Evolutionary conservation across 2,329 filamentous ascomycete genomes (phyloP), one percentile per base, ranked within the genome.

Genomic region (Trichophaea hybrida): DNA sequence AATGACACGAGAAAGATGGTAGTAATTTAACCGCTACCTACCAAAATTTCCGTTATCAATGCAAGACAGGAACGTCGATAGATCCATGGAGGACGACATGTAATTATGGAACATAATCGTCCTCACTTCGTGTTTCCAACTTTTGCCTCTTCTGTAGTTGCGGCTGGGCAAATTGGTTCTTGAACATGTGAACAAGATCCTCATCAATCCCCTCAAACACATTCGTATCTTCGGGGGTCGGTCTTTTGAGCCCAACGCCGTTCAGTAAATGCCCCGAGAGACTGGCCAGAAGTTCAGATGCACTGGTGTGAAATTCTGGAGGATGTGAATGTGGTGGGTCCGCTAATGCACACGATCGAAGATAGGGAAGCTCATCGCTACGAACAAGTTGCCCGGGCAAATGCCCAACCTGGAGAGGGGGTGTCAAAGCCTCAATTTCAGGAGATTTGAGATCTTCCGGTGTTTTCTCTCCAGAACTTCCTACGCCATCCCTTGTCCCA

Each of bases 401-500:
- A 68, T 70, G 70, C 69, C 68, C 67, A 65, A 81, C 80, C 61
- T 81, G 78, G 1, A 82, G 75, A 1, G 86, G 86, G n/a, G 89
- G 90, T 0, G 90, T 96, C 59, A 96, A 77, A 5, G 84, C 86
- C 72, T 97, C 91, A 59, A 94, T 78, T 66, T 90, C 82, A 1
- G 91, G 90, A 37, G 88, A 82, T 62, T 83, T 81, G 10, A 81
- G 80, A 64, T 88, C 85, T 32, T 77, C 72, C 12, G 72, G 72
- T 2, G 75, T 75, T 62, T 73, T 77, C 6, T 51, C 60, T 7
- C 69, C 68, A 5, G 59, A 66, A 43, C 68, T 66, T 35, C 71
- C 72, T 44, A 69, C 69, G n/a, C 73, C 62, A 66, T 76, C 69
- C 53, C 75, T 72, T 48, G 69, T 70, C n/a, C 73, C 62, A 57